Conservation (phyloP, 106 monocot genomes). For the Acorus calamus region DNA sequence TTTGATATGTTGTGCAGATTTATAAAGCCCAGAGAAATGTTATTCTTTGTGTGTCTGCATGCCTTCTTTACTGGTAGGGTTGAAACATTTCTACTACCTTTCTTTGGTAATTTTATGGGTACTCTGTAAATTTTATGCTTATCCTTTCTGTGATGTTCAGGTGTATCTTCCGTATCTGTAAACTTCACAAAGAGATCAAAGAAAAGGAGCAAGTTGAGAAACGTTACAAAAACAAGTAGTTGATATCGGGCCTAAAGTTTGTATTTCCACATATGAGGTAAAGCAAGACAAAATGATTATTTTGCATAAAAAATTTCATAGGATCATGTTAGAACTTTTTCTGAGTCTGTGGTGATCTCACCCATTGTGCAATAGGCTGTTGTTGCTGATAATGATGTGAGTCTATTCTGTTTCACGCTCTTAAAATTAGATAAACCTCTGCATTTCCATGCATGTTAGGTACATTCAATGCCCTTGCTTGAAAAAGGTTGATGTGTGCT, state of each 20-base stretch:
- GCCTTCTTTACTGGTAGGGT: constrained; percentile 68
- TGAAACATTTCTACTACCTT: neutral
- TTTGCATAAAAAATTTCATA: no score
- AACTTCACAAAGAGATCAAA: constrained; percentile 50
- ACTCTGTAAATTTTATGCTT: neutral
- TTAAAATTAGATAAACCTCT: no score
- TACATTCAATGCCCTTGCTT: no score
- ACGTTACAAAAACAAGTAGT: constrained; percentile 50
- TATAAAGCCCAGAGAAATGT: constrained; percentile 79
- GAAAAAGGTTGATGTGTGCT: no score
- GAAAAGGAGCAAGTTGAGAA: constrained; percentile 64
- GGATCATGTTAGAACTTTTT: no score
- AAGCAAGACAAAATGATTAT: no score
- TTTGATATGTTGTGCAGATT: constrained; percentile 31
- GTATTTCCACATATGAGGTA: no score
- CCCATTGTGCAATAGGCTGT: no score
- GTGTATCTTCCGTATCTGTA: constrained; percentile 53
- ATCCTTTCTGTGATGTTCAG: constrained; percentile 12
- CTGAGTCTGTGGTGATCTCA: no score
- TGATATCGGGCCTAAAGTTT: neutral
- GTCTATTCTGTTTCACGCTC: no score
- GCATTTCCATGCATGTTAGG: no score
- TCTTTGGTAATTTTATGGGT: neutral
- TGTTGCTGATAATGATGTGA: no score
- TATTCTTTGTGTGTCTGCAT: constrained; percentile 57